Conservation (phyloP, 2,329 filamentous ascomycete genomes). For the Aspergillus floridensis region DNA sequence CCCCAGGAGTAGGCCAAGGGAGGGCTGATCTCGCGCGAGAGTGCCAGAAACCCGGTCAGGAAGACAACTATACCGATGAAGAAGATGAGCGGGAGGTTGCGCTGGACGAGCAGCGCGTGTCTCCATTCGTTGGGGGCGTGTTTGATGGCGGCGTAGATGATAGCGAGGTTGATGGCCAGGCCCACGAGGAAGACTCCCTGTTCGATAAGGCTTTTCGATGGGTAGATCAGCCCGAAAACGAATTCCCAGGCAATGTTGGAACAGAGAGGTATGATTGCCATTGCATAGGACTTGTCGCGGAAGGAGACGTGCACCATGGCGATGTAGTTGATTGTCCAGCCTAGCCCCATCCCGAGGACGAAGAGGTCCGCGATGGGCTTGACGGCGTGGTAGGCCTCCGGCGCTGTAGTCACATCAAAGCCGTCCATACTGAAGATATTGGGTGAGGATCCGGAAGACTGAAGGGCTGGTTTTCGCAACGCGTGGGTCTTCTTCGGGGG, state of each 20-base stretch:
- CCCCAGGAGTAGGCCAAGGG: constrained; percentile 13
- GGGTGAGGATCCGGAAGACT: background rate
- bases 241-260: background rate
- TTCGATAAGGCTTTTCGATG: constrained; percentile 11
- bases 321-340: background rate
- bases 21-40: constrained; percentile 10
- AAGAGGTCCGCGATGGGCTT: background rate
- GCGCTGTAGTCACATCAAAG: background rate
- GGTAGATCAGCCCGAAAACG: constrained; percentile 15
- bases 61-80: constrained; percentile 1
- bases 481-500: background rate
- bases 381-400: background rate
- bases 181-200: constrained; percentile 1
- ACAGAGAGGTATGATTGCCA: background rate
- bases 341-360: background rate
- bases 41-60: constrained; percentile 5
- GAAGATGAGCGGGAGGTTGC: constrained; percentile 12
- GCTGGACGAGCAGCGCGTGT: constrained; percentile 15
- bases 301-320: background rate
- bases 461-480: too few relatives aligned
- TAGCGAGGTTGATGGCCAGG: constrained; percentile 10
- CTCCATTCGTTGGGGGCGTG: constrained; percentile 16
- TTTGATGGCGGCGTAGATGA: constrained; percentile 16
- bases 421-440: background rate
- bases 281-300: background rate